A percentile compares a stretch with the other conserved stretches of the same genome.
phyloP scores from a whole-genome alignment of 2,329 filamentous ascomycete genomes.

The Pezicula radicicola region DNA sequence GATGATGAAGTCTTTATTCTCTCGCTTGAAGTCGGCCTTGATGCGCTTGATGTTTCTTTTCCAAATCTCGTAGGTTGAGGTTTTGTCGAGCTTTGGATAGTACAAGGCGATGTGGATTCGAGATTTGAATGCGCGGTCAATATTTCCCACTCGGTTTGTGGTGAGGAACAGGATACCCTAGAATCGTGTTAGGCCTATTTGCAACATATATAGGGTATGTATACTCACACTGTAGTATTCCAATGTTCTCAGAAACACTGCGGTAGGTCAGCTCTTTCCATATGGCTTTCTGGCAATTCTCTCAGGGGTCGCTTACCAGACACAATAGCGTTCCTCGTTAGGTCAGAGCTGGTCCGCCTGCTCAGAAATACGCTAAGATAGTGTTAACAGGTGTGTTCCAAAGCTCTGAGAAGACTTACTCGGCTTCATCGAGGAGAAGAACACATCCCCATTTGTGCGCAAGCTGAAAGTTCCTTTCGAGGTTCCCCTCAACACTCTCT shows the following conservation, averaged over 20 bases:
- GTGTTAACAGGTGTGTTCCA: constrained; percentile 23
- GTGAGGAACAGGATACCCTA: constrained; percentile 36
- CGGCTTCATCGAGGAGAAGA: constrained; percentile 46
- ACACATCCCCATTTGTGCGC: constrained; percentile 47
- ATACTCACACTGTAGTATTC: not conserved
- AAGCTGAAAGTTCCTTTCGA: constrained; percentile 43
- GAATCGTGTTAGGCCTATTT: not conserved
- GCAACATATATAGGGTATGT: not conserved
- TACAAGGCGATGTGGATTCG: constrained; percentile 27
- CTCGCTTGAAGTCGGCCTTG: not conserved
- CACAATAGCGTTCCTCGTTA: constrained; percentile 29
- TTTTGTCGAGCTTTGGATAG: constrained; percentile 12
- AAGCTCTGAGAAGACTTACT: constrained; percentile 34
- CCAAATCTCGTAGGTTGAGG: not conserved
- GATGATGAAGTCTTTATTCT: not conserved
- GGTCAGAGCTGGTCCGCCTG: constrained; percentile 1
- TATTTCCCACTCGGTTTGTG: constrained; percentile 30
- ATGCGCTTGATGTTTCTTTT: not conserved
- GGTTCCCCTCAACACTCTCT: constrained; percentile 36
- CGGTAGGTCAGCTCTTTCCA: not conserved
- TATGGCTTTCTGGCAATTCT: not conserved
- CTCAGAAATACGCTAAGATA: not conserved
- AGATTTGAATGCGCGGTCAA: constrained; percentile 32
- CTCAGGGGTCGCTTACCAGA: not conserved
- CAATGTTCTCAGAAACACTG: not conserved